Base-by-base conservation (phyloP, 2,329 filamentous ascomycete species). In the Hymenoscyphus repandus region DNA sequence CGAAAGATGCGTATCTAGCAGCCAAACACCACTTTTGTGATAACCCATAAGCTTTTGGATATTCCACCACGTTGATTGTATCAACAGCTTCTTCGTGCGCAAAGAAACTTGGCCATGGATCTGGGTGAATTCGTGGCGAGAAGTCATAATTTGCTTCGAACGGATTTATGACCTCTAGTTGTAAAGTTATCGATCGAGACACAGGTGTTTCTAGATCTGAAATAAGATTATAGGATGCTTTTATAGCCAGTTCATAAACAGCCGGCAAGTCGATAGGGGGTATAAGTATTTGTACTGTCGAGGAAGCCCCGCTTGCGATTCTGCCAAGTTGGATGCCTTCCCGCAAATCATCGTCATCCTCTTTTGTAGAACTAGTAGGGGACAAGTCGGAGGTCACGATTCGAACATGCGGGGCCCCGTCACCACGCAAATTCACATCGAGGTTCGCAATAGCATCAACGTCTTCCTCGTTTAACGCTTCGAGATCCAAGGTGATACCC, bases 131-230 rank as follows among this genome's bases (percentile, higher is more conserved):
- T 9, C 86, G 80, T 10, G 93, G 90, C 11, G 85, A 77, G 55
- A 97, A 82, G 55, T 95, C 89, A 67, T 95, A 96, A 62, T 88
- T 93, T 13, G 90, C 88, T 69, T 96, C 90, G 61, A 99, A 97
- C 0, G 92, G 90, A 45, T 83, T 85, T 48, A 89, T 82, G 49
- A 96, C 78, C 34, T 82, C 79, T 5, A 97, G 68, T 47, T 85
- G 83, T 36, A 87, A 77, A 1, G 81, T 76, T 18, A 86, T 71
- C 2, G 78, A 80, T 67, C 95, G 92, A 34, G 84, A 82, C 36
- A 97, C 86, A 1, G 86, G 84, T 1, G 90, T 96, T 45, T 87
- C 85, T 0, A 83, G 74, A 64, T 97, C 91, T 5, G 88, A 87
- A 2, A 83, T 74, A 1, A 97, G 75, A 61, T 87, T 82, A 65